Conservation (phyloP, 2,329 filamentous ascomycete species). For the Exophiala viscosa region DNA sequence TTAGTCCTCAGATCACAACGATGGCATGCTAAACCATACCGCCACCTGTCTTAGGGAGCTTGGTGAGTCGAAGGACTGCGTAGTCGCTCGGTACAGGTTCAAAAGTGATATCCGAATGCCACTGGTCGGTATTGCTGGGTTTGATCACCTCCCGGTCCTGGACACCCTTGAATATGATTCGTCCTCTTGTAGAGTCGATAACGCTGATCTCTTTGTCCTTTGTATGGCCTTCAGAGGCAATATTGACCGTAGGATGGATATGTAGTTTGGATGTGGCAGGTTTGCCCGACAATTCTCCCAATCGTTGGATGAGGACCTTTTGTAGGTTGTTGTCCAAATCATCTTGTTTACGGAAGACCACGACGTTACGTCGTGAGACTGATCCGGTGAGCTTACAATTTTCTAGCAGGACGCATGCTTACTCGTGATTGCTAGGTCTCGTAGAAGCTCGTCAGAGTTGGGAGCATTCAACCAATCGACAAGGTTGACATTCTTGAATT, state of each 20-base stretch:
- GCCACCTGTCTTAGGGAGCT: slow-evolving; percentile 52
- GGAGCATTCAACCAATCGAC: slow-evolving; percentile 54
- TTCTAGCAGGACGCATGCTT: slow-evolving; percentile 25
- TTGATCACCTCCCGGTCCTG: slow-evolving; percentile 32
- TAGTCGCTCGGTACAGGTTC: slow-evolving; percentile 63
- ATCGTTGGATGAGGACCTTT: slow-evolving; percentile 59
- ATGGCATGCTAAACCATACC: no score
- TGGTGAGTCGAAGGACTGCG: slow-evolving; percentile 53
- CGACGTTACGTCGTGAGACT: slow-evolving; percentile 53
- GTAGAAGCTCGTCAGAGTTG: slow-evolving; percentile 61
- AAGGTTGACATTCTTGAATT: slow-evolving; percentile 37
- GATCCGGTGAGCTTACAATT: neutral
- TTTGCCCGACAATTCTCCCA: slow-evolving; percentile 59
- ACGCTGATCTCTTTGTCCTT: slow-evolving; percentile 60
- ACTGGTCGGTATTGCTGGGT: slow-evolving; percentile 43
- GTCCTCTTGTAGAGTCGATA: slow-evolving; percentile 56
- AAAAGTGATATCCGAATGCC: slow-evolving; percentile 62
- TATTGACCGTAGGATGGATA: slow-evolving; percentile 58
- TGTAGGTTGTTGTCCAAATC: slow-evolving; percentile 59
- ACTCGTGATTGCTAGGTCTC: slow-evolving; percentile 66
- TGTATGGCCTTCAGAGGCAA: slow-evolving; percentile 51
- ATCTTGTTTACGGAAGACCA: slow-evolving; percentile 65
- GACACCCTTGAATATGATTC: slow-evolving; percentile 48
- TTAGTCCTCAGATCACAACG: no score
- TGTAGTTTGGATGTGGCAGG: slow-evolving; percentile 56